Conservation (phyloP, 2,329 filamentous ascomycete species). For the Byssothecium circinans region DNA sequence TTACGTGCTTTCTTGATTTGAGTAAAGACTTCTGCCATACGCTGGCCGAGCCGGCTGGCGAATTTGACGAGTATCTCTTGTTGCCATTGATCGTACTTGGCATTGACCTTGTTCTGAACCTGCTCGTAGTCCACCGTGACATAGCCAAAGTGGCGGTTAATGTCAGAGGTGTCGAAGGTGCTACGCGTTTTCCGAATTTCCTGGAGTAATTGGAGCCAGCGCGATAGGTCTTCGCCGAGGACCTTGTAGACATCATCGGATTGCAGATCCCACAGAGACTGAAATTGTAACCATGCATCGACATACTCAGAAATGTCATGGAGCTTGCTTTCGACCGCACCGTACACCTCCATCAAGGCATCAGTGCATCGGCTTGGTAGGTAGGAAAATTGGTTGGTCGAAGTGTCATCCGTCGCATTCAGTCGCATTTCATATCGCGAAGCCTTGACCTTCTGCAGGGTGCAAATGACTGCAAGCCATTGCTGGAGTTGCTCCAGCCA, state of each 20-base stretch:
- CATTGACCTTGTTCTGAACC: slow-evolving; percentile 97
- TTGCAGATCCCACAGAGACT: slow-evolving; percentile 96
- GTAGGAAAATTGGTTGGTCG: slow-evolving; percentile 73
- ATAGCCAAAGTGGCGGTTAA: slow-evolving; percentile 89
- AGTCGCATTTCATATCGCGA: slow-evolving; percentile 90
- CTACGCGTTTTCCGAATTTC: slow-evolving; percentile 94
- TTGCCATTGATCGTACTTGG: slow-evolving; percentile 99
- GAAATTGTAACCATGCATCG: slow-evolving; percentile 97
- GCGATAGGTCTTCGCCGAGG: slow-evolving; percentile 84
- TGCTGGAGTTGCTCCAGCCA: slow-evolving; percentile 93
- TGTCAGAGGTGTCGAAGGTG: slow-evolving; percentile 96
- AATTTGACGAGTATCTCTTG: slow-evolving; percentile 96
- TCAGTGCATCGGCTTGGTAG: slow-evolving; percentile 82
- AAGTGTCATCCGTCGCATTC: slow-evolving; percentile 62
- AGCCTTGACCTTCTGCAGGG: slow-evolving; percentile 90
- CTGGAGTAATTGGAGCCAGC: slow-evolving; percentile 94
- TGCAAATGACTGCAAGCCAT: slow-evolving; percentile 92
- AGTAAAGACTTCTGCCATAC: slow-evolving; percentile 88
- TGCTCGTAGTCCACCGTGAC: slow-evolving; percentile 97
- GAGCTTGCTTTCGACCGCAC: slow-evolving; percentile 80
- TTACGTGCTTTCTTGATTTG: slow-evolving; percentile 89
- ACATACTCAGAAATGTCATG: slow-evolving; percentile 81
- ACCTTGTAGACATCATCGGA: slow-evolving; percentile 93
- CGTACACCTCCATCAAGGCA: slow-evolving; percentile 77
- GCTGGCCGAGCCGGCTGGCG: slow-evolving; percentile 80